Conservation (phyloP, 148 eudicot genomes). For the Talinum fruticosum region DNA sequence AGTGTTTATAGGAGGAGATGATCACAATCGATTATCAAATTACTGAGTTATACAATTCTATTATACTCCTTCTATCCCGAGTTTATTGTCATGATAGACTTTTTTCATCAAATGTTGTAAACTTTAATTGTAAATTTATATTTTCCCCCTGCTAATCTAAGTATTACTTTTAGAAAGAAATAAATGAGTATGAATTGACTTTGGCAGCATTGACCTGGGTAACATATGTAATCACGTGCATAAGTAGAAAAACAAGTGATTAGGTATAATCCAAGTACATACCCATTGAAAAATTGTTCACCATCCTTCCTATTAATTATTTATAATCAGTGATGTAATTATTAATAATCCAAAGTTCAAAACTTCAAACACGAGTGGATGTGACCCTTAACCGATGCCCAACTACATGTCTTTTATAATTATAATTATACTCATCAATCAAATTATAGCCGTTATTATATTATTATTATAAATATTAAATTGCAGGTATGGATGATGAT, state of each 20-base stretch:
- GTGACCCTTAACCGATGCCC: background rate
- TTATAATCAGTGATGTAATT: background rate
- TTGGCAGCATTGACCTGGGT: background rate
- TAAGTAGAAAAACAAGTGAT: background rate
- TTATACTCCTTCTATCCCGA: too few species aligned
- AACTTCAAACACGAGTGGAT: background rate
- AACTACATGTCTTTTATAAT: background rate
- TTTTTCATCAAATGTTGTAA: too few species aligned
- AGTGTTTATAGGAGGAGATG: too few species aligned
- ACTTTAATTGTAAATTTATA: too few species aligned
- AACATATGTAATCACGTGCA: conserved; percentile 6
- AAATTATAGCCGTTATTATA: too few species aligned
- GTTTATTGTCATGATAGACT: too few species aligned
- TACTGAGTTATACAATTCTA: too few species aligned
- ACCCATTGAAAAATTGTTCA: background rate
- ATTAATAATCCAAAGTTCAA: background rate
- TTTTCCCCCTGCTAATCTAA: too few species aligned
- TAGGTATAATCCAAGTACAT: background rate
- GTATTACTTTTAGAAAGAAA: background rate
- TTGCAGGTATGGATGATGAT: background rate
- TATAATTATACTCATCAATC: too few species aligned
- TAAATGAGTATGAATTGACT: background rate
- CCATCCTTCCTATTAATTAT: background rate
- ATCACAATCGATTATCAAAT: too few species aligned
- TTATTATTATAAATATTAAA: background rate